Evolutionary conservation across 1,284 basidiomycete genomes (phyloP), one percentile per base, ranked within the genome.

Genomic region (Cryptococcus sp.): DNA sequence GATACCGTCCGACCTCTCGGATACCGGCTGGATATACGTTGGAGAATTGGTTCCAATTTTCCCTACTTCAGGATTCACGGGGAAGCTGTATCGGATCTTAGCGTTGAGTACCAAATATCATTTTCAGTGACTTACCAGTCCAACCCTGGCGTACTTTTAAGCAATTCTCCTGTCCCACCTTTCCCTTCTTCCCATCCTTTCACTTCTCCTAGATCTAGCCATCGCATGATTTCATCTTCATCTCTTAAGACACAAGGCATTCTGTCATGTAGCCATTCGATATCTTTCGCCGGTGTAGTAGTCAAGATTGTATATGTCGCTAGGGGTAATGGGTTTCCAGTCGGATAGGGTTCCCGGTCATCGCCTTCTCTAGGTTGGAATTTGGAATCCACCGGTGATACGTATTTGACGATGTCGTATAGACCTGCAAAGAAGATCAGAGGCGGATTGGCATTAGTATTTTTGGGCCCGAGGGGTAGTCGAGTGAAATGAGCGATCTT

Each of bases 291-390:
- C 1, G 89, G 86, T 10, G 81, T 77, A 0, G 90, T 93, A 0
- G 94, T 98, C 48, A 97, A 84, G 55, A 98, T 90, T 0, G 89
- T 88, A 71, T 91, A 97, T 0, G 89, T 89, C 79, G 85, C 89
- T 0, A 90, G 76, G 0, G 84, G 82, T 47, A 84, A 75, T 0
- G 79, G 80, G 52, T 82, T 77, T 4, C 83, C 87, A 8, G 70
- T 66, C 6, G 69, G 67, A 42, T 70, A 74, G 7, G 71, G 65
- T 56, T 71, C 66, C 15, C 66, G 50, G 34, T 60, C 59, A 49
- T 70, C 68, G 32, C 51, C 61, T n/a, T 60, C 61, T 10, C 51
- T 49, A 41, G 64, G 56, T 49, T 53, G 59, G 31, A 59, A 65
- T 54, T 55, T 55, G 23, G 60, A 64, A 49, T 66, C 65, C 3